Evolutionary conservation across 768 basidiomycete genomes (phyloP).

Genomic region (Suillus occidentalis): DNA sequence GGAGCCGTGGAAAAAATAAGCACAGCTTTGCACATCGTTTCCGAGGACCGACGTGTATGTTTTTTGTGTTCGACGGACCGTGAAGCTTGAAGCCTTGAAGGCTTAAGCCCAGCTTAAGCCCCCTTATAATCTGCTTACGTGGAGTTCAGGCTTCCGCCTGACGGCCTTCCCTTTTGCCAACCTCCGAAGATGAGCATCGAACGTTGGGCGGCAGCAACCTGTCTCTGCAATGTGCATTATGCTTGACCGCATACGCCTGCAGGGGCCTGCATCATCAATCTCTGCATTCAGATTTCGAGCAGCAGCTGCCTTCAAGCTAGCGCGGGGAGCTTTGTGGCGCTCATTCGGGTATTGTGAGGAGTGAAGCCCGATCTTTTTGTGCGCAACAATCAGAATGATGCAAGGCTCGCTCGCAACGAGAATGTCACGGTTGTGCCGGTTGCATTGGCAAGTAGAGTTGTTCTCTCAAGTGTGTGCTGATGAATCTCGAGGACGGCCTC

Average conservation of each 20-base stretch:
- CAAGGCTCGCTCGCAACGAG: neutral
- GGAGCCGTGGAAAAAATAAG: no score
- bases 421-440: neutral
- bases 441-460: neutral
- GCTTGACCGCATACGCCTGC: neutral
- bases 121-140: no score
- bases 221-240: neutral
- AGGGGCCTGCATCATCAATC: neutral
- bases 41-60: no score
- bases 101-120: no score
- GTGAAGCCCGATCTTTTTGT: neutral
- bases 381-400: neutral
- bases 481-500: neutral
- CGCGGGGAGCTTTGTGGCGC: neutral
- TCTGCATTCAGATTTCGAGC: neutral
- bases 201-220: neutral
- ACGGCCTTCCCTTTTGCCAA: no score
- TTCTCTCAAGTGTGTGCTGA: neutral
- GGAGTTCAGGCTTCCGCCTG: neutral
- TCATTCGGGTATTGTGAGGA: neutral
- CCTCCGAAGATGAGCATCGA: neutral
- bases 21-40: no score
- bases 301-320: neutral
- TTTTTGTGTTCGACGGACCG: no score
- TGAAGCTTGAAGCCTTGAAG: no score